These are phyloP conservation scores for Echinosophora koreensis DNA, from an alignment of 306 rosid species.

Conservation along the genomic window DNA sequence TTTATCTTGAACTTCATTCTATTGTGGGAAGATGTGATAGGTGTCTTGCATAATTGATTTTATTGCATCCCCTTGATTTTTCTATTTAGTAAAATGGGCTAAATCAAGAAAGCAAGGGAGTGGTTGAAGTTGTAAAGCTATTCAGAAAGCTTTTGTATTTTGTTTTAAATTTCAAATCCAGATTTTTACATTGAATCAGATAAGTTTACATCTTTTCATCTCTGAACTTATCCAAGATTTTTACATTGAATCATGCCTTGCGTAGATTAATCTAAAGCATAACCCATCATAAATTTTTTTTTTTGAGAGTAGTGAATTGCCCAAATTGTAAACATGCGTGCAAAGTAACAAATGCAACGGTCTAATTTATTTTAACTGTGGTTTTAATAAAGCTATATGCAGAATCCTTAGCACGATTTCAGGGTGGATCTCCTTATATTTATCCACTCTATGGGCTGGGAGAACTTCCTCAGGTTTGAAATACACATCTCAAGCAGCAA, in stretches of 20 bases:
- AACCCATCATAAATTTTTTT: not conserved
- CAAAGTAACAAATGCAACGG: not conserved
- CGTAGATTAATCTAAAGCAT: not conserved
- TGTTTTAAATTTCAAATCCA: constrained; percentile 18
- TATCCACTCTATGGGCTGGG: constrained; percentile 76
- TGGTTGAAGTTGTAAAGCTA: not conserved
- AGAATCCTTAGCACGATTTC: constrained; percentile 72
- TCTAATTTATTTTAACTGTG: constrained; percentile 33
- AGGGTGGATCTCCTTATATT: constrained; percentile 70
- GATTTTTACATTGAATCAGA: not conserved
- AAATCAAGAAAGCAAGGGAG: not conserved
- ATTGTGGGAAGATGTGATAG: not conserved
- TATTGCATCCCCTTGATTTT: not conserved
- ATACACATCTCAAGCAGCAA: constrained; percentile 23
- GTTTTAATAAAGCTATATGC: constrained; percentile 60
- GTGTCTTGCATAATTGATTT: not conserved
- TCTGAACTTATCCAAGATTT: not conserved
- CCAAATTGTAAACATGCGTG: not conserved
- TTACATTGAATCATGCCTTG: not conserved
- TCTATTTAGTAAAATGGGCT: not conserved
- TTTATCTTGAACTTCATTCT: too few species aligned
- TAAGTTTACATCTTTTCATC: not conserved
- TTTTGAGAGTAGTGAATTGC: not conserved
- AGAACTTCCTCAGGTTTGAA: constrained; percentile 66
- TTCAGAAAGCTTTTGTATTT: not conserved